Conservation (phyloP, 495 filamentous ascomycete genomes). For the Podospora bellae-mahoneyi region DNA sequence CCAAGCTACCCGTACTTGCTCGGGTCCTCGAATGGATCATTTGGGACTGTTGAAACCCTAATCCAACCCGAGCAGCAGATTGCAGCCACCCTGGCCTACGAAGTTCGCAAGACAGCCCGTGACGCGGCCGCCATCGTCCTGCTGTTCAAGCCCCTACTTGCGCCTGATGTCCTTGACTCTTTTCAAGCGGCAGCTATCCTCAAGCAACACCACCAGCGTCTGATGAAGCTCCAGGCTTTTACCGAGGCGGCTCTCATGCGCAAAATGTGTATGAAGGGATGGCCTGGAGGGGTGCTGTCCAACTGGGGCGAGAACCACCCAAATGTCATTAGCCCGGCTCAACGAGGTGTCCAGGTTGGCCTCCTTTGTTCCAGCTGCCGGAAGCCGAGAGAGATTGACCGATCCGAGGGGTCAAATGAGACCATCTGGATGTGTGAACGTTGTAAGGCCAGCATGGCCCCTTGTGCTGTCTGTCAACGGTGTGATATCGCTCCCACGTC, state of each 20-base stretch:
- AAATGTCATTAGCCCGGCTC: constrained; percentile 56
- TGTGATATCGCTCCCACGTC: constrained; percentile 28
- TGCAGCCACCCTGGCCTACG: constrained; percentile 46
- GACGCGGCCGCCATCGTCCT: constrained; percentile 52
- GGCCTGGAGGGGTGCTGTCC: constrained; percentile 39
- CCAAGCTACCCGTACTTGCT: constrained; percentile 44
- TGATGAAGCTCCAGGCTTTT: constrained; percentile 62
- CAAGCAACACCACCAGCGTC: constrained; percentile 60
- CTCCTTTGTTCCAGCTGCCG: constrained; percentile 52
- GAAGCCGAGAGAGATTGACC: constrained; percentile 52
- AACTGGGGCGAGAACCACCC: constrained; percentile 51
- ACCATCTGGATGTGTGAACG: constrained; percentile 49
- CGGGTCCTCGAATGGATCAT: constrained; percentile 13
- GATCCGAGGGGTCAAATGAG: constrained; percentile 27
- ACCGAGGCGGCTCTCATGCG: constrained; percentile 66
- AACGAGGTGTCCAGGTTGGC: constrained; percentile 43
- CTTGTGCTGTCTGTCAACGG: constrained; percentile 45
- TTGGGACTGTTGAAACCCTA: constrained; percentile 25
- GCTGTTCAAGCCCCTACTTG: constrained; percentile 49
- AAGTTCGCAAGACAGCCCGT: constrained; percentile 43
- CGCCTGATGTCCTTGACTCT: constrained; percentile 45
- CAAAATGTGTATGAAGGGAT: constrained; percentile 56
- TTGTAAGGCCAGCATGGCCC: constrained; percentile 42
- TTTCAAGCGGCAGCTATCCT: constrained; percentile 54
- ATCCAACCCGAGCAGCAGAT: constrained; percentile 50